Evolutionary conservation across 2,329 filamentous ascomycete genomes (phyloP), one percentile per base, ranked within the genome.

Genomic region (Cadophora gregata): DNA sequence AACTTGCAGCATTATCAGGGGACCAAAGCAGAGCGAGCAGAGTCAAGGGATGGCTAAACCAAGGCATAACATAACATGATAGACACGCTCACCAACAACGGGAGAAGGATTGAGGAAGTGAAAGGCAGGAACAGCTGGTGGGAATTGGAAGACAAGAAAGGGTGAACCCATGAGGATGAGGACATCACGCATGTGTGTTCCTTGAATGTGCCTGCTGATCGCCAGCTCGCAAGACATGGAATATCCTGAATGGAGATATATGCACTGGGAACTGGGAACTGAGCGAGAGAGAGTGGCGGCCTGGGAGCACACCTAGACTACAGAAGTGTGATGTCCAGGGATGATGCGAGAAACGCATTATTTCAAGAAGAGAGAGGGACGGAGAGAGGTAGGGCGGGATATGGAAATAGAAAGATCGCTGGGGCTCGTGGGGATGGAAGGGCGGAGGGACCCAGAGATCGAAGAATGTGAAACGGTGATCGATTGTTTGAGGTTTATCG

Each of bases 401-500:
- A 42, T 59, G 14, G 56, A 29, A n/a, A n/a, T 27, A 4, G 25
- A 12, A 45, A 24, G 27, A 21, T 42, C 12, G 38, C 38, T 42
- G 38, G 36, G 9, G 36, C 6, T 5, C 31, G 10, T 33, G 7
- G 12, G 1, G 16, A 2, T 16, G n/a, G 51, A 36, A n/a, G 29
- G 51, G 24, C 19, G 19, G 25, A 1, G 29, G 19, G 53, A 36
- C n/a, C 53, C 53, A 59, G 36, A 45, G 33, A 59, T 59, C 56
- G 56, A 59, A 59, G 56, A 45, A 45, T 59, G 38, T 59, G 56
- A 59, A 59, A 59, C 56, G 36, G 36, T 29, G 21, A 45, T 59
- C 36, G 33, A 59, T 42, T 56, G 53, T 56, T 56, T 56, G 53
- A 56, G 53, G 31, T 21, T 33, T 36, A 36, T 56, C 53, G 53